Evolutionary conservation across 352 stramenopile genomes (phyloP), one percentile per base, ranked within the genome.

Genomic region (Phytophthora vignae): DNA sequence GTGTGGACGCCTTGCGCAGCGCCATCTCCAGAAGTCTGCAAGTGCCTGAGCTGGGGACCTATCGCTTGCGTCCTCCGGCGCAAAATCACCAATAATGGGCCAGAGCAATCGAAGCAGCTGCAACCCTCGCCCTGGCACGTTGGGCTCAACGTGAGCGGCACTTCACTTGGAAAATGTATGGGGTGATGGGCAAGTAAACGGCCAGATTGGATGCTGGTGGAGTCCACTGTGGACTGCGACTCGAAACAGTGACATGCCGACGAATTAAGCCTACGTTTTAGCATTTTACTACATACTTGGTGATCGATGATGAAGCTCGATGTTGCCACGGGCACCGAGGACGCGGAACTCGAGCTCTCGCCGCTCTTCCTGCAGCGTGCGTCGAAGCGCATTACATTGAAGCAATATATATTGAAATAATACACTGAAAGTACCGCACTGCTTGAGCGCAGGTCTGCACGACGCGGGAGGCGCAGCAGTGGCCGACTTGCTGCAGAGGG

Each of bases 381-480:
- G 66, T 73, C 8, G 11, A 40, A 14, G 33, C 33, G 9, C 33
- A 40, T 40, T 40, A 10, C 33, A 40, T 40, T 31, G 27, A 2
- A 31, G 3, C 27, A 31, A 25, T 25, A 25, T 25, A 31, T 31
- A 8, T 31, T 31, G 27, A 5, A 5, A 31, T 31, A 31, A 31
- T 31, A 7, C 27, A 7, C 27, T 31, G 27, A 31, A 31, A 8
- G 6, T 31, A 31, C 27, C 7, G 27, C 27, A 31, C 27, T 31
- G 27, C 27, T 31, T 31, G 27, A 31, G 27, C 27, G 27, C 33
- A 93, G 86, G 84, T 8, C 60, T 94, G 19, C 61, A 46, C 27
- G 67, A 76, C 8, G 31, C 67, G 10, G 84, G 87, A 22, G 87
- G 87, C 19, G 83, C 82, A 3, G 72, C 80, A 2, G 61, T 89